Percentiles rank a stretch among this genome's conserved stretches.
Conservation (phyloP, 768 basidiomycete species). For the Rhizopogon rudus region DNA sequence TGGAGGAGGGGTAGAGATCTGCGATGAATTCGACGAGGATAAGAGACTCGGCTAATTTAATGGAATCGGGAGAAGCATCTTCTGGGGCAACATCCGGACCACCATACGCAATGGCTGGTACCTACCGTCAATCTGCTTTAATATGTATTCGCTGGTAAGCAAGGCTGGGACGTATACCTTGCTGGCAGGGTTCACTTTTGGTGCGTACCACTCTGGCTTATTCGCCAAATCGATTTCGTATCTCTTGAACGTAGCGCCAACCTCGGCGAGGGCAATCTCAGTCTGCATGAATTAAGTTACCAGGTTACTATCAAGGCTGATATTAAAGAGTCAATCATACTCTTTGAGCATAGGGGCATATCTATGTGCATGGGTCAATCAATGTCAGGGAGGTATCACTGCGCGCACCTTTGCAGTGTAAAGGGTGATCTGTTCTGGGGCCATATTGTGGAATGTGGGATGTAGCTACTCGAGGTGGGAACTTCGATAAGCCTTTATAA, state of each 20-base stretch:
- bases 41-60: conserved; percentile 61
- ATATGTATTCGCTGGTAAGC: not conserved
- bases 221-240: conserved; percentile 57
- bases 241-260: conserved; percentile 40
- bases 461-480: not conserved
- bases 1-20: conserved; percentile 46
- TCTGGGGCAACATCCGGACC: conserved; percentile 52
- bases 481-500: not conserved
- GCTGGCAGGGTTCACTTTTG: conserved; percentile 59
- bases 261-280: conserved; percentile 59
- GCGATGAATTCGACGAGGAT: conserved; percentile 64
- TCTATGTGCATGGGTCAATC: conserved; percentile 22
- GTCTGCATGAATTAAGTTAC: conserved; percentile 27
- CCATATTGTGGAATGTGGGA: not conserved
- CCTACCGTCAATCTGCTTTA: conserved; percentile 23
- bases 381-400: not conserved
- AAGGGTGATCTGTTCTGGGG: conserved; percentile 32
- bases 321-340: conserved; percentile 23
- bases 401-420: conserved; percentile 41
- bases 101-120: conserved; percentile 58
- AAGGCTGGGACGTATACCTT: conserved; percentile 40
- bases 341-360: conserved; percentile 57
- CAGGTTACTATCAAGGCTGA: not conserved
- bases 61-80: conserved; percentile 53
- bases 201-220: conserved; percentile 68